Base-by-base conservation (phyloP, 2,329 filamentous ascomycete genomes). In the Fusarium xylarioides region DNA sequence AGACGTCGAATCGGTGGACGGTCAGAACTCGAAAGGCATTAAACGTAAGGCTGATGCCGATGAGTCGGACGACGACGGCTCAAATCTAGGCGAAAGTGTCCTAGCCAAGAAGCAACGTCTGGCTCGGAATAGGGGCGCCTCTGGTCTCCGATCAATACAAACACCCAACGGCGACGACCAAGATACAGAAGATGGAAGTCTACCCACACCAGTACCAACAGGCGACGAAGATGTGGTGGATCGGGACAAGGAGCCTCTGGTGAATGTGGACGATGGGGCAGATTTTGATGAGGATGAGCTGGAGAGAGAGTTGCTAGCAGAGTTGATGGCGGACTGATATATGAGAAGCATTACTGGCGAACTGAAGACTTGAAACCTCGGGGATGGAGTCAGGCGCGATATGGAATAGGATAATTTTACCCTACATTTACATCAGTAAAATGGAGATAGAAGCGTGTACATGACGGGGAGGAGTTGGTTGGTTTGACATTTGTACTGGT, bases 241-340 rank as follows among this genome's bases (percentile, higher is more conserved):
- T 19, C 80, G 81, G 19, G 80, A 81, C 12, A 80, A 50, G 74
- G 76, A 53, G 15, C 72, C 76, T 30, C 79, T 65, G 23, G 66
- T 71, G 11, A 76, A 76, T 37, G 38, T 54, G 12, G 79, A 80
- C n/a, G 78, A 80, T 44, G 79, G 80, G 12, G 80, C 80, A n/a
- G 85, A 85, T 46, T 81, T 84, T 56, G 85, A 86, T 49, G 87
- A 88, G 15, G 87, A 88, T 60, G 90, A 91, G 74, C 80, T 91
- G 55, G 91, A 91, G 79, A 87, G 89, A 42, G 90, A 91, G 75
- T 84, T 92, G 78, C 82, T 90, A 76, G 89, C 89, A 3, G 90
- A 89, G 71, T 82, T 91, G 71, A 88, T 90, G 74, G 80, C 80
- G 21, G 79, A 78, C 75, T 38, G 79, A 76, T 32, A 28, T n/a